Evolutionary conservation across 2,329 filamentous ascomycete species (phyloP), one percentile per base, ranked within the genome.

Genomic region (Paecilomyces fulvus): DNA sequence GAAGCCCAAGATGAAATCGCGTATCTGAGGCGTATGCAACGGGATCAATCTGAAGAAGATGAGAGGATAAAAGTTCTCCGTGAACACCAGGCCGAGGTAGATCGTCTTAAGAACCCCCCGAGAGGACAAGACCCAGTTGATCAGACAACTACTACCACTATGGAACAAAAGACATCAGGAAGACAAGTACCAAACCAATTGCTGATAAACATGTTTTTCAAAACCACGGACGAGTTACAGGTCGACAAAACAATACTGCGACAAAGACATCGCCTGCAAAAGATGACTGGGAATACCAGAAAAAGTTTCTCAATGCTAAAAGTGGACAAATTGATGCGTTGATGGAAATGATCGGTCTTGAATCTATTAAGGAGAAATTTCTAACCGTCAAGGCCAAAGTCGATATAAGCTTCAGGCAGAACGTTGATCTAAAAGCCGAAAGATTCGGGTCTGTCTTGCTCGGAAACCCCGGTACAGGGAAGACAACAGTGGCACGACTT

Each of bases 401-500:
- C 0, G 86, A 91, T 43, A 82, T 78, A 0, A 70, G 77, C 0
- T 63, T 84, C 0, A 76, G 84, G 0, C 88, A 90, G 65, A 73
- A 73, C 0, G 70, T 82, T 0, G 77, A 83, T 1, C 66, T 88
- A 0, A 73, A 70, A 0, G 70, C 74, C 0, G 84, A 90, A 58
- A 75, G 88, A 1, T 84, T 87, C 53, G 81, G 85, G 7, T 79
- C 81, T 1, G 78, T 79, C 0, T 70, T 92, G 2, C 71, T 91
- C 0, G 88, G 88, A 0, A 92, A 91, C 62, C 88, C 88, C 0
- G 88, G 89, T 3, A 91, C 88, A 79, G 82, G 84, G 0, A 91
- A 91, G 73, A 92, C 89, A 0, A 92, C 88, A 0, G 84, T 92
- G 0, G 88, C 88, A 0, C 78, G 88, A 0, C 71, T 88, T 0